A percentile compares a stretch with the other conserved stretches of the same genome.
Evolutionary conservation across 306 rosid species (phyloP).

Genomic region (barrel medic (Medicago truncatula)): MtrunA17r5.0-ANR NC_053048.1:39961501-39962000

Average conservation of each 20-base stretch:
- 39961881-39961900: slow-evolving; percentile 14
- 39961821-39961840: slow-evolving; percentile 20
- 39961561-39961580: slow-evolving; percentile 90
- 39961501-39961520: slow-evolving; percentile 68
- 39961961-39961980: slow-evolving; percentile 97
- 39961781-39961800: slow-evolving; percentile 98
- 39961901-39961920: slow-evolving; percentile 57
- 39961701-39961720: not conserved
- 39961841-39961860: slow-evolving; percentile 10
- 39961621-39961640: not conserved
- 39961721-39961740: slow-evolving; percentile 46
- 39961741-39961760: slow-evolving; percentile 83
- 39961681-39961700: not conserved
- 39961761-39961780: slow-evolving; percentile 85
- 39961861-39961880: not conserved
- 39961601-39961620: slow-evolving; percentile 90
- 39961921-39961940: slow-evolving; percentile 78
- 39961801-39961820: slow-evolving; percentile 96
- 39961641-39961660: not conserved
- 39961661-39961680: slow-evolving; percentile 25
- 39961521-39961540: slow-evolving; percentile 74
- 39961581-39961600: slow-evolving; percentile 97
- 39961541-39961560: slow-evolving; percentile 68
- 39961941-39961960: slow-evolving; percentile 93
- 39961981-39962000: slow-evolving; percentile 99